phyloP scores from a whole-genome alignment of 2,329 filamentous ascomycete genomes.

The Aureobasidium musti region DNA sequence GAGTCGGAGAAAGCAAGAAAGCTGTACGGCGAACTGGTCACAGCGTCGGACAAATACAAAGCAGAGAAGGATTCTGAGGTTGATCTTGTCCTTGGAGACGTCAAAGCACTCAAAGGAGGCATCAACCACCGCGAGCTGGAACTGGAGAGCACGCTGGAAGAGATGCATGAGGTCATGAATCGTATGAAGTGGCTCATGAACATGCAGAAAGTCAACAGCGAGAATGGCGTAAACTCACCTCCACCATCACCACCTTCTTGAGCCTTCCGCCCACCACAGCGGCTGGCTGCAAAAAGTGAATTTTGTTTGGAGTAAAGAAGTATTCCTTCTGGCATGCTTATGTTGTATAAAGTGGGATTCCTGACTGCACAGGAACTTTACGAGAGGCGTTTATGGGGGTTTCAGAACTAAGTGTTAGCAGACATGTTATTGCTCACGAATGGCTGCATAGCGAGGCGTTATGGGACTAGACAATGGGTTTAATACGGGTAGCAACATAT shows the following conservation, averaged over 20 bases:
- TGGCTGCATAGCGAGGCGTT: conserved; percentile 26
- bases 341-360: conserved; percentile 4
- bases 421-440: conserved; percentile 3
- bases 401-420: background rate
- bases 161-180: conserved; percentile 62
- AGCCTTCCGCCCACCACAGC: background rate
- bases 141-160: conserved; percentile 60
- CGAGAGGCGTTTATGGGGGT: conserved; percentile 21
- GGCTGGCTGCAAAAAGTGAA: background rate
- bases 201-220: conserved; percentile 54
- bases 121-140: conserved; percentile 61
- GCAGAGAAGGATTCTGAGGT: conserved; percentile 63
- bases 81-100: conserved; percentile 60
- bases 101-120: conserved; percentile 57
- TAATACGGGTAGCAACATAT: conserved; percentile 7
- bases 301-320: background rate
- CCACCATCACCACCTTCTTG: conserved; percentile 10
- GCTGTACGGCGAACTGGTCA: conserved; percentile 63
- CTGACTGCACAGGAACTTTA: background rate
- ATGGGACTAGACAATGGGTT: background rate
- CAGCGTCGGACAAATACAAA: conserved; percentile 66
- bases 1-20: conserved; percentile 63
- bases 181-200: conserved; percentile 74
- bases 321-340: conserved; percentile 1
- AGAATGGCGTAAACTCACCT: conserved; percentile 27